Evolutionary conservation across 148 eudicot species (phyloP).

Genomic region (Rhododendron williamsianum): DNA sequence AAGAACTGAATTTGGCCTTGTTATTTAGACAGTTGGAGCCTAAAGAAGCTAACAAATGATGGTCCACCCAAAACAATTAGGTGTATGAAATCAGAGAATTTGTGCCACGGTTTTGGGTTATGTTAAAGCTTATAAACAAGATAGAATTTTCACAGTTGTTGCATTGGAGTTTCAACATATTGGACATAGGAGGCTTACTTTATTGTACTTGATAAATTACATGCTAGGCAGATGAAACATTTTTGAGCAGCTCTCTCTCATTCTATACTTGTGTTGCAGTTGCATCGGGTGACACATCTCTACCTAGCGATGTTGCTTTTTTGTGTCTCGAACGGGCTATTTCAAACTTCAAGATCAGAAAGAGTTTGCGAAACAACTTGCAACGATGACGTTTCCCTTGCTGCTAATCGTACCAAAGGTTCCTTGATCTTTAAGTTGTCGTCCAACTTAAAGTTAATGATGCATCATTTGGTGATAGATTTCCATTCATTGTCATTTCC

Average conservation of each 20-base stretch:
- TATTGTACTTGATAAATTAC: not conserved
- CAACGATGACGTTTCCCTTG: constrained; percentile 54
- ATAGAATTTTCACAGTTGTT: not conserved
- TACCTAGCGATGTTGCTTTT: constrained; percentile 45
- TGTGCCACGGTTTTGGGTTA: constrained; percentile 1
- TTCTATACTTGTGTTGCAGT: constrained; percentile 24
- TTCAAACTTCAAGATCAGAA: constrained; percentile 28
- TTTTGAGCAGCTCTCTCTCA: not conserved
- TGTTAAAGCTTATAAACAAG: not conserved
- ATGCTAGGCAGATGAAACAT: not conserved
- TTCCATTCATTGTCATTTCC: not conserved
- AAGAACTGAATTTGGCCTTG: not conserved
- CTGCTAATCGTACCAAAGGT: constrained; percentile 64
- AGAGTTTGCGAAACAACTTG: constrained; percentile 43
- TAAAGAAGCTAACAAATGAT: not conserved
- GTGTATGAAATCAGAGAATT: not conserved
- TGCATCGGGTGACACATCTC: constrained; percentile 29
- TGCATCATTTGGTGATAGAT: not conserved
- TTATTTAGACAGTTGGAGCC: not conserved
- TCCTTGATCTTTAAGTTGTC: not conserved
- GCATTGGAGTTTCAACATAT: not conserved
- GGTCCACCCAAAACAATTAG: not conserved
- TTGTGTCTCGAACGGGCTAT: constrained; percentile 52
- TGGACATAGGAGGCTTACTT: not conserved
- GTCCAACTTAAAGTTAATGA: not conserved